Percentiles rank a stretch among this genome's conserved stretches.
phyloP scores from a whole-genome alignment of 192 early-diverging fungal genomes.

The Coemansia sp. region DNA sequence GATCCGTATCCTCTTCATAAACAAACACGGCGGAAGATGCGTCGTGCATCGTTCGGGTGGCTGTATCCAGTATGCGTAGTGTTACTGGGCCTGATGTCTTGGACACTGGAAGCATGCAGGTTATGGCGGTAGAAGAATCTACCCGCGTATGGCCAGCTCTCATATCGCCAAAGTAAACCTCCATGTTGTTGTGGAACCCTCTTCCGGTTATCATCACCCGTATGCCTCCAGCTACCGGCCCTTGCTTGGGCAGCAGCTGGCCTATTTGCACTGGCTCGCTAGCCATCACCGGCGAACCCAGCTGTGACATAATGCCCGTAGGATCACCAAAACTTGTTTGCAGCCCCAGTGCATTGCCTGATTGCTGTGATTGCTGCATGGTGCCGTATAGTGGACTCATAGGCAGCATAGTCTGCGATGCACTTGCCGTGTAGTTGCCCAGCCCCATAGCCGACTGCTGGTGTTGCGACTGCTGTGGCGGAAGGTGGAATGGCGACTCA shows the following conservation, averaged over 20 bases:
- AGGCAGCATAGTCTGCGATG: slow-evolving; percentile 7
- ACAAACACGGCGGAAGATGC: slow-evolving; percentile 29
- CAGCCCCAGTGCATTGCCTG: slow-evolving; percentile 4
- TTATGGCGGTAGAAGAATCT: slow-evolving; percentile 74
- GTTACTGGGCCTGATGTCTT: slow-evolving; percentile 68
- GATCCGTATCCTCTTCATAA: slow-evolving; percentile 73
- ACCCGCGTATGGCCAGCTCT: slow-evolving; percentile 72
- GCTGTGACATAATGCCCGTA: slow-evolving; percentile 15
- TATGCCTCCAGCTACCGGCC: slow-evolving; percentile 82
- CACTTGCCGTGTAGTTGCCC: slow-evolving; percentile 1
- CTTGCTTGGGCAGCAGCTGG: slow-evolving; percentile 76
- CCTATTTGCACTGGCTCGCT: slow-evolving; percentile 53
- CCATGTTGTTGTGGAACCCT: slow-evolving; percentile 74
- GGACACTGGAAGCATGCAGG: slow-evolving; percentile 80
- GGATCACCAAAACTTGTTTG: slow-evolving; percentile 1
- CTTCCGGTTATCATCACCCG: slow-evolving; percentile 80
- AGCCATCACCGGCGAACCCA: slow-evolving; percentile 1
- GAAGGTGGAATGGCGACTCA: slow-evolving; percentile 49
- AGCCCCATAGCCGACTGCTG: slow-evolving; percentile 5
- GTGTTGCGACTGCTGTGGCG: slow-evolving; percentile 8
- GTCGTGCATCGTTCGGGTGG: slow-evolving; percentile 48
- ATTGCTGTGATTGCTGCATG: not conserved
- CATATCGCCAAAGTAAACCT: slow-evolving; percentile 74
- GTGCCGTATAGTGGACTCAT: slow-evolving; percentile 3
- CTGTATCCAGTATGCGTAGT: slow-evolving; percentile 24